Evolutionary conservation across 495 filamentous ascomycete genomes (phyloP).

Genomic region (Penicillium robsamsonii): DNA sequence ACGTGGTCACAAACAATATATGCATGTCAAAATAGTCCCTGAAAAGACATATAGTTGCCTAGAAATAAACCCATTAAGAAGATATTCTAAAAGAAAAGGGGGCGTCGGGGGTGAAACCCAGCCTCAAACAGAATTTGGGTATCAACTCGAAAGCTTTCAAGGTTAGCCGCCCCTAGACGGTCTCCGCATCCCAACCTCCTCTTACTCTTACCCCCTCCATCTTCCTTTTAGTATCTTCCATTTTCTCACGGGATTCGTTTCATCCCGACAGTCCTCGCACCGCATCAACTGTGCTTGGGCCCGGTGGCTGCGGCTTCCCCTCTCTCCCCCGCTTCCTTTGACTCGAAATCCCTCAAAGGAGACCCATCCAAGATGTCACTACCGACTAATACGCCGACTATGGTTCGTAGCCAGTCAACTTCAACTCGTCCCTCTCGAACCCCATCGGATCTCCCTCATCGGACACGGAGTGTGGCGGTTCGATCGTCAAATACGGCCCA

Average conservation of each 20-base stretch:
- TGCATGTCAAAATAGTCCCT: constrained; percentile 1
- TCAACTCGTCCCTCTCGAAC: constrained; percentile 50
- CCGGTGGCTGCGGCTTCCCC: constrained; percentile 21
- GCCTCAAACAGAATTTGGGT: constrained; percentile 16
- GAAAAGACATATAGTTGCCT: neutral
- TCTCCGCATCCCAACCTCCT: constrained; percentile 15
- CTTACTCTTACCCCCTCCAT: constrained; percentile 9
- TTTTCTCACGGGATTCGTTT: neutral
- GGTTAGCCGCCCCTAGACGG: constrained; percentile 6
- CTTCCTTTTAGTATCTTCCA: neutral
- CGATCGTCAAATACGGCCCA: constrained; percentile 43
- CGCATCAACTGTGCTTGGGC: constrained; percentile 5
- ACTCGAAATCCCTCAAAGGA: constrained; percentile 19
- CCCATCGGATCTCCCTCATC: constrained; percentile 53
- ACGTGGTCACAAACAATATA: constrained; percentile 11
- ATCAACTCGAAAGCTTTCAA: constrained; percentile 11
- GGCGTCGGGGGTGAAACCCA: constrained; percentile 8
- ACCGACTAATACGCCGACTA: constrained; percentile 45
- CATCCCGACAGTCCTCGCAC: neutral
- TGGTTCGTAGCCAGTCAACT: constrained; percentile 55
- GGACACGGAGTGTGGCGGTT: constrained; percentile 53
- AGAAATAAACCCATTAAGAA: neutral
- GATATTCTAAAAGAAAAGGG: constrained; percentile 1
- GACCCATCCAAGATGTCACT: constrained; percentile 45
- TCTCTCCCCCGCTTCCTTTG: constrained; percentile 25